These are phyloP conservation scores for Saccharum spontaneum DNA, from an alignment of 176 grass and related monocot species.

Conservation along the genomic window DNA sequence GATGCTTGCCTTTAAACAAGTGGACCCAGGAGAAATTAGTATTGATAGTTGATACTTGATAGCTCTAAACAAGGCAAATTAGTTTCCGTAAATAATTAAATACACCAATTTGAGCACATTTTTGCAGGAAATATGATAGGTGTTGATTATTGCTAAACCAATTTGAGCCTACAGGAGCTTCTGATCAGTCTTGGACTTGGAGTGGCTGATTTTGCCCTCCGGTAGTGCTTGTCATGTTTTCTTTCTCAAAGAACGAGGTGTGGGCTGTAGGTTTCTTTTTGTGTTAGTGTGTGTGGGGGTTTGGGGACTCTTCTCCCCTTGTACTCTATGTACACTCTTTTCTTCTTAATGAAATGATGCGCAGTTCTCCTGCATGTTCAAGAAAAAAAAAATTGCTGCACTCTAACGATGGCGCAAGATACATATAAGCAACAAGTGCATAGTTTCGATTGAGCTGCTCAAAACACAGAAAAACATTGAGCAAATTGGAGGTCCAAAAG, in stretches of 20 bases:
- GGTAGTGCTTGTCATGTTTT: background rate
- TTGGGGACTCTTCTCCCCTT: background rate
- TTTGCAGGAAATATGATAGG: background rate
- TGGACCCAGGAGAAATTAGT: background rate
- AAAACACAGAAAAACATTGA: background rate
- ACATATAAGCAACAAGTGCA: background rate
- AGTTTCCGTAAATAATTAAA: background rate
- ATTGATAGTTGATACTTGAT: background rate
- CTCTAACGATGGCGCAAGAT: too few species aligned
- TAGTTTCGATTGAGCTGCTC: background rate
- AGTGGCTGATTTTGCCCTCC: background rate
- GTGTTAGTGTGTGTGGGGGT: background rate
- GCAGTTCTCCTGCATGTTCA: background rate
- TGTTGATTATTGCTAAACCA: background rate
- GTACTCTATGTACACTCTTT: background rate
- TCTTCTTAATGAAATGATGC: background rate
- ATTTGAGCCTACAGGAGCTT: background rate
- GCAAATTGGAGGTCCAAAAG: background rate
- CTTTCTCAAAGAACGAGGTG: background rate
- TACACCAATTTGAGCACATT: background rate
- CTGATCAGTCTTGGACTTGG: background rate
- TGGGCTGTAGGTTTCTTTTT: background rate
- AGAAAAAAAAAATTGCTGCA: background rate
- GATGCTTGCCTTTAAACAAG: background rate
- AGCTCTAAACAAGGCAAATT: constrained; percentile 2